These are phyloP conservation scores for Sorghum bicolor DNA, from an alignment of 176 grass and related monocot species.

Conservation along the genomic window Sorghum_bicolor_NCBIv3 NC_012876.2:52633001-52633500, in stretches of 20 bases:
- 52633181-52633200: neutral
- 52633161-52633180: neutral
- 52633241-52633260: neutral
- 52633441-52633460: neutral
- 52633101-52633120: too few relatives aligned
- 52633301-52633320: neutral
- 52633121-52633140: too few relatives aligned
- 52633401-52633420: neutral
- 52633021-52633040: too few relatives aligned
- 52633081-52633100: too few relatives aligned
- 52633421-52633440: constrained; percentile 12
- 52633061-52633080: too few relatives aligned
- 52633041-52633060: too few relatives aligned
- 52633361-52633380: neutral
- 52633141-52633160: too few relatives aligned
- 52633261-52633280: neutral
- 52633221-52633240: neutral
- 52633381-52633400: neutral
- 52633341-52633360: neutral
- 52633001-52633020: too few relatives aligned
- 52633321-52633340: neutral
- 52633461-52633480: neutral
- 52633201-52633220: neutral
- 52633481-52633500: neutral
- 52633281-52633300: neutral